Evolutionary conservation across 306 rosid species (phyloP), one percentile per base, ranked within the genome.

Genomic region (Nissolia schottii): DNA sequence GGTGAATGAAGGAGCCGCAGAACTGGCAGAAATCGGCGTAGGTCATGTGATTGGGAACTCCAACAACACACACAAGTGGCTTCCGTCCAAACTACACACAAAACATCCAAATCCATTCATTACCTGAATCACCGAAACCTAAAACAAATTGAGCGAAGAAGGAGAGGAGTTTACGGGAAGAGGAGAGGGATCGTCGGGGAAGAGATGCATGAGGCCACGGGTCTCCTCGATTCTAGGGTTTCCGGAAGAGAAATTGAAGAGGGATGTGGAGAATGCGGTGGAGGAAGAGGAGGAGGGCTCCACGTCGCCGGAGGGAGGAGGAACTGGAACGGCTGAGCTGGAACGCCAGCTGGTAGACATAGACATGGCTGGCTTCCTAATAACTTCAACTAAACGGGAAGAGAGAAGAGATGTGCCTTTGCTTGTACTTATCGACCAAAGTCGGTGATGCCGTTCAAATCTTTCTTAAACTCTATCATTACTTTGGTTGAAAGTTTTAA

Each of bases 221-320:
- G 90, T 86, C 76, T 94, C 98, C 41, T 94, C 98, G 64, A 94
- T 87, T 86, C 96, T 94, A 84, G 97, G 97, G 92, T 94, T 94
- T 82, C 98, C 98, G 10, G 97, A 94, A 51, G 96, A 94, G 95
- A 94, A 94, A 22, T 79, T 79, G 54, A 79, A 74, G 1, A 67
- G 2, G 4, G 94, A 72, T 18, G 87, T 77, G 3, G 92, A 83
- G 32, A 86, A 84, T 0, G 96, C 82, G 0, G 83, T 83, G 0
- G 77, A 75, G 0, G 96, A 83, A 0, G 83, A 85, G 0, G 77
- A 75, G 0, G 83, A 64, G 6, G 82, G 76, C 15, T 85, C 89
- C 6, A 84, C 96, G 27, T 83, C 88, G 32, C 84, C 62, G 23
- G 87, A 76, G 7, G 75, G 51, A 24, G 71, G 85, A 24, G 71